A percentile compares a stretch with the other conserved stretches of the same genome.
Conservation (phyloP, 2,329 filamentous ascomycete species). For the Phoma sp. region DNA sequence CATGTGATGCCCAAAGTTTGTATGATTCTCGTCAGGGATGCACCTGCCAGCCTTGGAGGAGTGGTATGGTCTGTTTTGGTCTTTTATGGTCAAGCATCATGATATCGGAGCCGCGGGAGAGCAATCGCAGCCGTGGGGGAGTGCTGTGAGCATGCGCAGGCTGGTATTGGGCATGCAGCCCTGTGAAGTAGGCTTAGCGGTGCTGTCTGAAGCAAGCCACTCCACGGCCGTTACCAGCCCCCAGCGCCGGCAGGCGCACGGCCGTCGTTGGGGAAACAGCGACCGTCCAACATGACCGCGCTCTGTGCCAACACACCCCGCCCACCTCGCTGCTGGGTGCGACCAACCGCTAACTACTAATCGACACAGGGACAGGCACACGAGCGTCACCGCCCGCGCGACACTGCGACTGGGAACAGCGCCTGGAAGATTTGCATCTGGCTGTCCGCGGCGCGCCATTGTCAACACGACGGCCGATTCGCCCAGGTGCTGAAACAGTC, state of each 20-base stretch:
- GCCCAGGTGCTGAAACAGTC: conserved; percentile 30
- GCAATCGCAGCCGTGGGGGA: background rate
- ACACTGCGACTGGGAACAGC: conserved; percentile 13
- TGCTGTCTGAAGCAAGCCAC: no score
- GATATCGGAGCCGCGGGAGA: no score
- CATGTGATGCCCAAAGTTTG: conserved; percentile 14
- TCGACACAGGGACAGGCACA: conserved; percentile 36
- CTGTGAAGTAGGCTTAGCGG: no score
- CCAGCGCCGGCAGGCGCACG: conserved; percentile 12
- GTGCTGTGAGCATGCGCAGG: background rate
- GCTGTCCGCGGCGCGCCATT: conserved; percentile 36
- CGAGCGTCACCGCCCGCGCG: conserved; percentile 12
- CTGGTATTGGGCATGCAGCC: background rate
- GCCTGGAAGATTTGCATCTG: conserved; percentile 22
- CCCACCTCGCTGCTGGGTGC: conserved; percentile 25
- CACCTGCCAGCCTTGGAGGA: background rate
- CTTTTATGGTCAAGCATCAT: no score
- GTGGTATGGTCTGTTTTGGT: background rate
- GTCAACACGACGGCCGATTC: conserved; percentile 27
- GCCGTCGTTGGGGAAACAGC: conserved; percentile 8
- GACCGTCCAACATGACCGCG: conserved; percentile 23
- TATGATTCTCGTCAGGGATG: background rate
- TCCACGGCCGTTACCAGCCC: background rate
- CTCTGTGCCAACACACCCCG: conserved; percentile 28
- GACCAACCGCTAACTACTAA: conserved; percentile 39